A percentile compares a stretch with the other conserved stretches of the same genome.
phyloP scores from a whole-genome alignment of 1,284 basidiomycete genomes.

The Cerrena zonata region DNA sequence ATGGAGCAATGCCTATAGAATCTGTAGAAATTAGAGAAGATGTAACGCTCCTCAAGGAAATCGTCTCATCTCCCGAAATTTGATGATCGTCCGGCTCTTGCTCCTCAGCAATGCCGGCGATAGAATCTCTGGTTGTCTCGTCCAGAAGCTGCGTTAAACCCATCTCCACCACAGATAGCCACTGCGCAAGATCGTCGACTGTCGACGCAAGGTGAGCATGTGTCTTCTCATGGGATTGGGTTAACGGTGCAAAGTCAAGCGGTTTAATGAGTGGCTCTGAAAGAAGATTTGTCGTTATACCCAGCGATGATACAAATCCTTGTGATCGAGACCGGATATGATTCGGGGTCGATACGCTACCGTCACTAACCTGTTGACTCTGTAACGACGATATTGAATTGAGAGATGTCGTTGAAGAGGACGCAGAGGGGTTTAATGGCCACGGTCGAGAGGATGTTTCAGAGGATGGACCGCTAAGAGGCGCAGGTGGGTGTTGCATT shows the following conservation, averaged over 20 bases:
- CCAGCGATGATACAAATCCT: conserved; percentile 9
- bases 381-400: conserved; percentile 26
- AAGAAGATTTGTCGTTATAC: conserved; percentile 14
- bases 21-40: background rate
- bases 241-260: conserved; percentile 64
- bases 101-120: conserved; percentile 55
- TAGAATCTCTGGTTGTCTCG: conserved; percentile 31
- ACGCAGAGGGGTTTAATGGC: conserved; percentile 21
- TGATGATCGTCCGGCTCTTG: conserved; percentile 33
- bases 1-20: background rate
- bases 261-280: conserved; percentile 49
- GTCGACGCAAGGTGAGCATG: conserved; percentile 70
- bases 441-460: conserved; percentile 13
- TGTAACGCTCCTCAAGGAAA: background rate
- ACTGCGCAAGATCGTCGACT: conserved; percentile 75
- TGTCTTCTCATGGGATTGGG: conserved; percentile 55
- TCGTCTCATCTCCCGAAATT: too few species aligned
- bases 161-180: conserved; percentile 73
- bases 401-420: conserved; percentile 25
- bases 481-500: conserved; percentile 29
- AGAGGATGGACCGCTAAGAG: conserved; percentile 36
- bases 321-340: conserved; percentile 15
- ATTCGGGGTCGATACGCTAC: background rate
- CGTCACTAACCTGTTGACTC: conserved; percentile 19
- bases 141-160: conserved; percentile 68